Evolutionary conservation across 164 flowering plant species (phyloP).

Genomic region (Chimonanthus praecox): DNA sequence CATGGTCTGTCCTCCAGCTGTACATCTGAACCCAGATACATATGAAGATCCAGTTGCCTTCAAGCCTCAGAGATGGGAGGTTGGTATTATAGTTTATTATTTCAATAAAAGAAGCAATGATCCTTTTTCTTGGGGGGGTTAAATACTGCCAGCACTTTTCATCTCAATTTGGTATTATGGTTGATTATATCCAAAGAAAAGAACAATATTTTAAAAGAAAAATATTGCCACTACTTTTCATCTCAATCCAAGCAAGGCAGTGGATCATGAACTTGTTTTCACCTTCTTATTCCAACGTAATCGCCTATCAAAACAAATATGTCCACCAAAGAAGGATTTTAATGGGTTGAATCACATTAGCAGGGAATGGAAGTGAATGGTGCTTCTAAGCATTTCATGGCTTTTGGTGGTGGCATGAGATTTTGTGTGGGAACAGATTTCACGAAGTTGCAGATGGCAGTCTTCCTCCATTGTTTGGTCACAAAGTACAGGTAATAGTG

Average conservation of each 20-base stretch:
- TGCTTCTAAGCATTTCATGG: constrained; percentile 38
- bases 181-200: too few species aligned
- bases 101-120: background rate
- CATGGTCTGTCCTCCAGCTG: constrained; percentile 95
- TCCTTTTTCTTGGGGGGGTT: too few species aligned
- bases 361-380: constrained; percentile 28
- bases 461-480: constrained; percentile 36
- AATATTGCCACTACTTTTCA: background rate
- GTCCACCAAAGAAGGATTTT: background rate
- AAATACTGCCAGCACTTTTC: background rate
- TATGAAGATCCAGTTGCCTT: constrained; percentile 70
- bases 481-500: constrained; percentile 34
- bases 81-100: constrained; percentile 15
- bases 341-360: background rate
- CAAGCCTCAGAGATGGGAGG: constrained; percentile 95
- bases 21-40: constrained; percentile 70
- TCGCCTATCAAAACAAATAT: constrained; percentile 5
- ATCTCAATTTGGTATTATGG: background rate
- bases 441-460: constrained; percentile 32
- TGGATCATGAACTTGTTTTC: background rate
- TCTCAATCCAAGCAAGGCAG: background rate
- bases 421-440: constrained; percentile 46
- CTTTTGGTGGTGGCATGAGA: constrained; percentile 49
- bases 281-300: background rate
- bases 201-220: too few species aligned